These are phyloP conservation scores for Fagus crenata DNA, from an alignment of 306 rosid species.

Conservation along the genomic window DNA sequence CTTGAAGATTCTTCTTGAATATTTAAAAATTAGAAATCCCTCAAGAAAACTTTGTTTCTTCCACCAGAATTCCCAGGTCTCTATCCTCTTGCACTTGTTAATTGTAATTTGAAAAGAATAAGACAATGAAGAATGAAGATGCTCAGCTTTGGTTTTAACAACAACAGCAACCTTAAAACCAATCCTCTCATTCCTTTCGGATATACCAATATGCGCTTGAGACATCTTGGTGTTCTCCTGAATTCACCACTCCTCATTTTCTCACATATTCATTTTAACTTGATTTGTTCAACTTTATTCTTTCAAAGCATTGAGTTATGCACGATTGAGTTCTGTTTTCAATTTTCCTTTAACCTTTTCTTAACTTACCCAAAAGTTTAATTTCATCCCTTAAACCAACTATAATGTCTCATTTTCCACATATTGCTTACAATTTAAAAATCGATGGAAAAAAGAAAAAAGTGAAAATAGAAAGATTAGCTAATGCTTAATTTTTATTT, in stretches of 20 bases:
- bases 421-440: neutral
- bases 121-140: neutral
- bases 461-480: no score
- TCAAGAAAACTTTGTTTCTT: neutral
- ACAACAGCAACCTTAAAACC: neutral
- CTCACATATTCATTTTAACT: neutral
- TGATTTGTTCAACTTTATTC: no score
- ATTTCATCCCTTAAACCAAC: neutral
- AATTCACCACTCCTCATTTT: constrained; percentile 16
- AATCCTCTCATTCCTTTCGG: neutral
- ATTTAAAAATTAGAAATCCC: neutral
- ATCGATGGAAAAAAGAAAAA: no score
- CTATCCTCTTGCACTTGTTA: neutral
- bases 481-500: no score
- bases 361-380: neutral
- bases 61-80: neutral
- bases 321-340: neutral
- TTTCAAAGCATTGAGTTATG: neutral
- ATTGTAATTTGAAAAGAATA: neutral
- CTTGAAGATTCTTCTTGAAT: neutral
- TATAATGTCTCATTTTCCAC: neutral
- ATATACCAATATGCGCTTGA: constrained; percentile 24
- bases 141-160: neutral
- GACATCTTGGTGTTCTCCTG: constrained; percentile 15
- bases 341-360: neutral